Conservation (phyloP, 805 yeast species). For the Lachancea sp. region DNA sequence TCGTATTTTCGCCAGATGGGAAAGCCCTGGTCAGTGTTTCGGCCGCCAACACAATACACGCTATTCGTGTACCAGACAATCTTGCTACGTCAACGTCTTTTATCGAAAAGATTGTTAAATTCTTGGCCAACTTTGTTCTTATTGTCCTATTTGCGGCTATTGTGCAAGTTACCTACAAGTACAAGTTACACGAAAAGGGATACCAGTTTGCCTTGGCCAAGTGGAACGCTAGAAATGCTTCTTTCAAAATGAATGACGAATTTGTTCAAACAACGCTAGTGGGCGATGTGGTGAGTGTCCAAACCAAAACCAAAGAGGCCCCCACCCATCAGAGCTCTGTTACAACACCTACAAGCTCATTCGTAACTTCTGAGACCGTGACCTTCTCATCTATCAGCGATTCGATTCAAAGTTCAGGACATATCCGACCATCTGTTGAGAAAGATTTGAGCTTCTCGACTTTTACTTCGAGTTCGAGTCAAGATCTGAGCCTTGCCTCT, state of each 20-base stretch:
- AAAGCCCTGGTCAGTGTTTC: constrained; percentile 62
- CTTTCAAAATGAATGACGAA: constrained; percentile 13
- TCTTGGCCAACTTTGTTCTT: constrained; percentile 23
- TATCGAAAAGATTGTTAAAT: constrained; percentile 17
- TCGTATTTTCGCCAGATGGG: constrained; percentile 65
- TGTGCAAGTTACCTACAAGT: constrained; percentile 21
- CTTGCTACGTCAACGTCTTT: constrained; percentile 34
- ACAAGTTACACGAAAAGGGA: constrained; percentile 21
- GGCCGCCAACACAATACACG: constrained; percentile 67
- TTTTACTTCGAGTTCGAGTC: neutral
- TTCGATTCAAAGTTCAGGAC: neutral
- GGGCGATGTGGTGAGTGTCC: constrained; percentile 17
- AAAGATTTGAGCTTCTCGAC: neutral
- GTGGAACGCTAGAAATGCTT: constrained; percentile 13
- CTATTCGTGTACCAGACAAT: constrained; percentile 52
- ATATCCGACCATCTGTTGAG: neutral
- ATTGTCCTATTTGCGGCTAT: constrained; percentile 21
- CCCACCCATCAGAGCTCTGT: neutral
- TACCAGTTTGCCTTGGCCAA: constrained; percentile 16
- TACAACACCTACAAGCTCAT: neutral
- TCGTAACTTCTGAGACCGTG: neutral
- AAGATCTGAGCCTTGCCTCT: neutral
- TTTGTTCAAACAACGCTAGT: constrained; percentile 17
- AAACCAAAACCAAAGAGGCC: constrained; percentile 11
- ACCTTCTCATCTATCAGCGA: neutral